A percentile compares a stretch with the other conserved stretches of the same genome.
Conservation (phyloP, 2,329 filamentous ascomycete genomes). For the Dactylellina leptospora region DNA sequence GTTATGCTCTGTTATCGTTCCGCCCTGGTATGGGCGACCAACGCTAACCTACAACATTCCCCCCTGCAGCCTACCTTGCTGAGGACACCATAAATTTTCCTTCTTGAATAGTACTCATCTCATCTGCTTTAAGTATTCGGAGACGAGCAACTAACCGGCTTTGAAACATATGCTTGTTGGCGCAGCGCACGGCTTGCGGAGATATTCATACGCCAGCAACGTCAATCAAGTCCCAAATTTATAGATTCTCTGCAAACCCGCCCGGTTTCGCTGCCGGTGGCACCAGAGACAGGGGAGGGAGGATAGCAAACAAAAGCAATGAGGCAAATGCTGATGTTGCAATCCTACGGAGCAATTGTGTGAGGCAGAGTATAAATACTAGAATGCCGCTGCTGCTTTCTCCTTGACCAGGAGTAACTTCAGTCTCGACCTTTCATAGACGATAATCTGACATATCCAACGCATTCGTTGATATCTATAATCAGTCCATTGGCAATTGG, state of each 20-base stretch:
- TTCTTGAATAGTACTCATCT: not conserved
- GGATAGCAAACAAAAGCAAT: not conserved
- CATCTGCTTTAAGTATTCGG: constrained; percentile 8
- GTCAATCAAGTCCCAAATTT: no score
- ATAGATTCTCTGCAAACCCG: not conserved
- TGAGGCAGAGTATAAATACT: constrained; percentile 10
- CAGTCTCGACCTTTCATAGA: not conserved
- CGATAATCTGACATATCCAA: constrained; percentile 8
- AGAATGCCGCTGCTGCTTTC: not conserved
- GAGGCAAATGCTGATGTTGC: not conserved
- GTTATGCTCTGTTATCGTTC: not conserved
- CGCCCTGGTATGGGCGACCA: not conserved
- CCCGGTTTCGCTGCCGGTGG: not conserved
- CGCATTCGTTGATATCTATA: constrained; percentile 3
- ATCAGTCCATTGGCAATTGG: not conserved
- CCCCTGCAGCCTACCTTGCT: not conserved
- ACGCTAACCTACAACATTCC: constrained; percentile 6
- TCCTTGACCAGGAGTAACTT: not conserved
- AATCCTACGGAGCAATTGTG: constrained; percentile 2
- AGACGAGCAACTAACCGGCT: constrained; percentile 18
- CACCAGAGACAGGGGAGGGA: not conserved
- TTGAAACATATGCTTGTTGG: constrained; percentile 8
- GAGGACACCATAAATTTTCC: not conserved
- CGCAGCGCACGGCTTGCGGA: constrained; percentile 7
- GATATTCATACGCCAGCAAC: constrained; percentile 15